These are phyloP conservation scores for Paracorniculantispora psalliotae DNA, from an alignment of 2,329 filamentous ascomycete species.

Conservation along the genomic window DNA sequence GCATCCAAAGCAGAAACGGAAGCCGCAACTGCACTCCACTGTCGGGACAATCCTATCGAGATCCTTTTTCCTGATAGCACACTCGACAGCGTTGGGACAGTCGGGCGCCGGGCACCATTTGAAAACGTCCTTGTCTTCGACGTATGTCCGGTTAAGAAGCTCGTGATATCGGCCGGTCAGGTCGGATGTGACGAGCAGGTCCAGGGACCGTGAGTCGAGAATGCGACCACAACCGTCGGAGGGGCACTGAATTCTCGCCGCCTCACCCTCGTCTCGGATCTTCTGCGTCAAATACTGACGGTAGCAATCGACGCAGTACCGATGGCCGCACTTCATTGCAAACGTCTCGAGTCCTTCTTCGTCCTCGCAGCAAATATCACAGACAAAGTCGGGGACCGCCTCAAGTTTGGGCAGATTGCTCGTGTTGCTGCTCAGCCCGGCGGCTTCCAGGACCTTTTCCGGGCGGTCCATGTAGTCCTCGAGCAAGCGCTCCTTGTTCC, in stretches of 20 bases:
- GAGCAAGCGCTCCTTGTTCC: conserved; percentile 94
- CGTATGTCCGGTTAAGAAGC: conserved; percentile 87
- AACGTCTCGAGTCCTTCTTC: conserved; percentile 72
- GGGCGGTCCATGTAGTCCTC: conserved; percentile 94
- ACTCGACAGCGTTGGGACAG: conserved; percentile 89
- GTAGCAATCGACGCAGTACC: conserved; percentile 92
- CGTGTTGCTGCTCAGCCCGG: conserved; percentile 69
- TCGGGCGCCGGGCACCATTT: conserved; percentile 99
- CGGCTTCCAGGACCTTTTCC: conserved; percentile 73
- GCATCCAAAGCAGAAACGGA: conserved; percentile 94
- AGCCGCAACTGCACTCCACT: conserved; percentile 77
- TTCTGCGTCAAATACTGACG: conserved; percentile 87
- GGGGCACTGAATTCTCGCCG: conserved; percentile 89
- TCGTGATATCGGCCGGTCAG: conserved; percentile 66
- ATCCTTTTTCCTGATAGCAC: conserved; percentile 80
- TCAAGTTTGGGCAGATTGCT: conserved; percentile 62
- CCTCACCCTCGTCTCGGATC: conserved; percentile 92
- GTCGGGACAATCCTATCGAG: conserved; percentile 82
- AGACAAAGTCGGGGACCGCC: conserved; percentile 70
- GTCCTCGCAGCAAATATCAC: conserved; percentile 96
- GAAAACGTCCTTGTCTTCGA: conserved; percentile 91
- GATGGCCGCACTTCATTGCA: conserved; percentile 90
- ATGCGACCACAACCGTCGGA: conserved; percentile 82
- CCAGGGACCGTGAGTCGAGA: conserved; percentile 82
- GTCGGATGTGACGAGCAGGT: conserved; percentile 62